Base-by-base conservation (phyloP, 768 basidiomycete genomes). In the Auricularia auricula-judae region DNA sequence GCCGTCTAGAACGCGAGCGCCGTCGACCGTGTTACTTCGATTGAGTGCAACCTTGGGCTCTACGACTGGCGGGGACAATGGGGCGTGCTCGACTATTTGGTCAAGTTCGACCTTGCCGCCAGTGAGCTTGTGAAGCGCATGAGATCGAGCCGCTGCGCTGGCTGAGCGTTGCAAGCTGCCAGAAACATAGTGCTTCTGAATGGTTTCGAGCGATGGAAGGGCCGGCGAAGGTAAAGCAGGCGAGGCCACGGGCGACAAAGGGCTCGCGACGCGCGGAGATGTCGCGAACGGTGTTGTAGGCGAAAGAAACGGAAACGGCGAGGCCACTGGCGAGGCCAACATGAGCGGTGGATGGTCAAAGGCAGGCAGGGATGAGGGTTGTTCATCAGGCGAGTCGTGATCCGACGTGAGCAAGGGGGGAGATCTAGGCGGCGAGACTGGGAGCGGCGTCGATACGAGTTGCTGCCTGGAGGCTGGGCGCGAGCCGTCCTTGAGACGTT, bases 111-210 rank as follows among this genome's bases (percentile, higher is more conserved):
- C 7, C 18, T 65, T 80, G 34, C 86, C 88, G 47, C 90, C 89
- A 1, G 88, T 93, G 64, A 97, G 78, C 72, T 93, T 94, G 67
- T 86, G 85, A 84, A 96, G 84, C 3, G 93, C 93, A 74, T 85
- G 77, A 69, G 84, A 82, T 59, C 88, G 82, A 23, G 88, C 89
- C n/a, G 90, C 80, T 11, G 85, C 91, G 70, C 93, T 95, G 72
- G 95, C 94, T 2, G 94, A 95, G 21, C 94, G 86, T 71, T 87
- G 86, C 43, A 95, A 76, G 87, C 89, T 70, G 91, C 88, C 4
- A 96, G 79, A 3, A 89, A 84, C 0, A 91, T 42, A 42, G 91
- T 54, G 85, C 73, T 84, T 89, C 51, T 78, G 73, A n/a, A 79
- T 70, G 47, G 80, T 72, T 7, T 66, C 62, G 12, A 59, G 29